A percentile compares a stretch with the other conserved stretches of the same genome.
phyloP scores from a whole-genome alignment of 768 basidiomycete genomes.

The Amanita subjunquillea region DNA sequence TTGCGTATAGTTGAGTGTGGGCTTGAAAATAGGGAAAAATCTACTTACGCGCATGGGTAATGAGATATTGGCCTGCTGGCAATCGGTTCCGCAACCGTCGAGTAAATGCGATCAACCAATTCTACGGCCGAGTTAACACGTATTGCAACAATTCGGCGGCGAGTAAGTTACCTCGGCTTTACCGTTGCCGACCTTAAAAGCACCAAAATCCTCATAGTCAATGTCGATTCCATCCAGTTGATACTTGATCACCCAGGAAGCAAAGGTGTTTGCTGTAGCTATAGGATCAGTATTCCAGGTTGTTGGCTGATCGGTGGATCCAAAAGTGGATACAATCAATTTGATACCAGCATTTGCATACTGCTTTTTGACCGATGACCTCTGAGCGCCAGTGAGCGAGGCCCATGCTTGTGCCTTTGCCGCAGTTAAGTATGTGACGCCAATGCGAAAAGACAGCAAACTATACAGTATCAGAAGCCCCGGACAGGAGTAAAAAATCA shows the following conservation, averaged over 20 bases:
- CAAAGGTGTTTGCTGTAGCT: slow-evolving; percentile 50
- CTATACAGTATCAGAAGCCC: not conserved
- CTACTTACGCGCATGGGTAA: slow-evolving; percentile 40
- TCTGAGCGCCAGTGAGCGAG: not conserved
- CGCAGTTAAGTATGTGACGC: not conserved
- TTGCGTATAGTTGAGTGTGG: not conserved
- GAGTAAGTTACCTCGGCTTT: slow-evolving; percentile 33
- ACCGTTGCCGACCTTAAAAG: slow-evolving; percentile 35
- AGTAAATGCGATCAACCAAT: slow-evolving; percentile 47
- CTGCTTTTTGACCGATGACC: slow-evolving; percentile 20
- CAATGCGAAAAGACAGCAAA: not conserved
- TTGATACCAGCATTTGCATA: slow-evolving; percentile 50
- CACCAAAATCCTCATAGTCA: slow-evolving; percentile 67
- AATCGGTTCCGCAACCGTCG: slow-evolving; percentile 35
- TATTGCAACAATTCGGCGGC: not conserved
- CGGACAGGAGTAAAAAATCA: not conserved
- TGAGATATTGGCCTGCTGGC: slow-evolving; percentile 36
- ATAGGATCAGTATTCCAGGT: slow-evolving; percentile 46
- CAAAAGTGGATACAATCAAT: slow-evolving; percentile 55
- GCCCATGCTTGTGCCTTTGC: slow-evolving; percentile 1
- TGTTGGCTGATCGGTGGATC: slow-evolving; percentile 48
- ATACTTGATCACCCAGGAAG: slow-evolving; percentile 52
- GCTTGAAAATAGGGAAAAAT: slow-evolving; percentile 9
- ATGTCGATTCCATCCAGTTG: slow-evolving; percentile 64
- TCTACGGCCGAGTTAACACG: slow-evolving; percentile 9